Base-by-base conservation (phyloP, 108 stramenopile genomes). In the Tribonema minus region DNA sequence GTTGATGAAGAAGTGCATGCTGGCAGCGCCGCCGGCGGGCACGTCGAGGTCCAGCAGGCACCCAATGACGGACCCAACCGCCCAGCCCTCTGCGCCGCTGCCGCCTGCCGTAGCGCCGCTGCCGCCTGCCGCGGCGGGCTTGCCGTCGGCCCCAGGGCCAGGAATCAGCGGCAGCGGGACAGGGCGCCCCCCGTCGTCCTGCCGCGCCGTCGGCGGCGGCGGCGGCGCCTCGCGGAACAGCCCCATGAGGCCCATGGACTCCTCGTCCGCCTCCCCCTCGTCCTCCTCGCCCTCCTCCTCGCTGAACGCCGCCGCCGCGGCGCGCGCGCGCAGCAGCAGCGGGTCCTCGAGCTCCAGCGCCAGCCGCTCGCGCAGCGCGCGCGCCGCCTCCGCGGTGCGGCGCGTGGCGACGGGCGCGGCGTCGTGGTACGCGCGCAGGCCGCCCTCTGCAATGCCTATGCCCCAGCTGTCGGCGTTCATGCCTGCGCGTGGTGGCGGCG, bases 1-100 rank as follows among this genome's bases (percentile, higher is more conserved):
- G 64, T 75, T 75, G 41, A 75, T 20, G 62, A 75, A 75, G 58
- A 66, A 75, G 64, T 75, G 74, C n/a, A 75, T 33, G 64, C 28
- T 75, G 32, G 58, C 26, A 34, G 12, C 1, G 54, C 46, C 64
- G 30, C 65, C 34, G 3, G 7, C 65, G 5, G 6, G 20, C 29
- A 29, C 38, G 26, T 30, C 41, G 34, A 75, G 63, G 33, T 75
- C 74, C 15, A 46, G 46, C 6, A 75, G 74, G 61, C 74, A 75
- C 7, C 74, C 74, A 32, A 75, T 12, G 25, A 75, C 74, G 20
- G 64, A 41, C 40, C 74, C 74, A 0, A 46, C 74, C 32, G 64
- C 74, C 74, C 74, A 75, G 20, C 37, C n/a, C n/a, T n/a, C n/a
- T n/a, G n/a, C n/a, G n/a, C n/a, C n/a, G n/a, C n/a, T n/a, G n/a